Percentiles rank a stretch among this genome's conserved stretches.
phyloP scores from a whole-genome alignment of 148 eudicot species.

The Linanthus parryae region DNA sequence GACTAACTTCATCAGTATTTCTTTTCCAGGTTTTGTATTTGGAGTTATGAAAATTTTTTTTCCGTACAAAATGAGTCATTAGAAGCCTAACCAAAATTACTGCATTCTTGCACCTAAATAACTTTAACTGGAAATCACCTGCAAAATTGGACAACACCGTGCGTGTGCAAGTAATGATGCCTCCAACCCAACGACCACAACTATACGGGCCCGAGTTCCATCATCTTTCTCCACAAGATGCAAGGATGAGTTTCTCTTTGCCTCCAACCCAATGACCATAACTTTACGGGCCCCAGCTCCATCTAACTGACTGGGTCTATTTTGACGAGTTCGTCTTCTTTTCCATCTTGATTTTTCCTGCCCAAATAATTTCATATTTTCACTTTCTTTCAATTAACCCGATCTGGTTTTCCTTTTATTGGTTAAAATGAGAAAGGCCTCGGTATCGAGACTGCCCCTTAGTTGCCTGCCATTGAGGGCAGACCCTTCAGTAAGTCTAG shows the following conservation, averaged over 20 bases:
- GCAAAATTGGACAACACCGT: constrained; percentile 47
- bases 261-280: constrained; percentile 5
- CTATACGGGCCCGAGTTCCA: neutral
- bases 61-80: constrained; percentile 23
- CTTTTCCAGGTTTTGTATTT: constrained; percentile 50
- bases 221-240: constrained; percentile 6
- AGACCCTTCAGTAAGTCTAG: constrained; percentile 15
- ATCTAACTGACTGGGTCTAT: constrained; percentile 10
- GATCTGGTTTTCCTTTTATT: constrained; percentile 15
- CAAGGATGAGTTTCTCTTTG: neutral
- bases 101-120: neutral
- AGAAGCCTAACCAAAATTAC: neutral
- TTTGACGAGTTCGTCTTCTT: constrained; percentile 22
- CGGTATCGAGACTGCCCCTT: constrained; percentile 12
- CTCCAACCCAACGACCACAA: constrained; percentile 14
- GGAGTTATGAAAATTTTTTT: constrained; percentile 41
- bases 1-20: constrained; percentile 40
- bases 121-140: constrained; percentile 21
- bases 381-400: constrained; percentile 6
- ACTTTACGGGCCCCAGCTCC: constrained; percentile 9
- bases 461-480: constrained; percentile 14
- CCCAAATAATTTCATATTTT: constrained; percentile 7
- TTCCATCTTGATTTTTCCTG: constrained; percentile 10
- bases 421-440: constrained; percentile 3
- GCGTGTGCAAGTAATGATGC: constrained; percentile 52